Percentiles rank a stretch among this genome's conserved stretches.
These are phyloP conservation scores for Aureobasidium sp. DNA, from an alignment of 2,329 filamentous ascomycete species.

Conservation along the genomic window DNA sequence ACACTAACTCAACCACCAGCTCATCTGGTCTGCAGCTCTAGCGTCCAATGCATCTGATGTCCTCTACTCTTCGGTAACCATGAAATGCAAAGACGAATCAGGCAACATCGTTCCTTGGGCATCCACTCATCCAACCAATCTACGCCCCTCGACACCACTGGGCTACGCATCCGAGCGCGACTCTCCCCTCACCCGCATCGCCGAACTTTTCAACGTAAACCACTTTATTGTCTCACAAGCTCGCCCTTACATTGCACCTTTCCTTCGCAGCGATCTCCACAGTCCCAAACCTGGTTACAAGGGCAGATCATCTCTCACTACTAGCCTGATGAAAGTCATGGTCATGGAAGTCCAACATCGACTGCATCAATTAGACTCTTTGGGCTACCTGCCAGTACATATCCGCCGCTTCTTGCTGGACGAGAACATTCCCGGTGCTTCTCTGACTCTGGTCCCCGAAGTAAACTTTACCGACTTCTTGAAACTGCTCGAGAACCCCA, in stretches of 20 bases:
- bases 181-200: conserved; percentile 61
- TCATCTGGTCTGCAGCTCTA: conserved; percentile 73
- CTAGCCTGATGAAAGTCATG: conserved; percentile 39
- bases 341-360: conserved; percentile 73
- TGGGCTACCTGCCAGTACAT: conserved; percentile 61
- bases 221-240: conserved; percentile 94
- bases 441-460: conserved; percentile 74
- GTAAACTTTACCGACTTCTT: conserved; percentile 65
- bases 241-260: conserved; percentile 79
- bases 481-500: conserved; percentile 74
- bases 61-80: conserved; percentile 56
- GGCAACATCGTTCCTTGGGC: conserved; percentile 69
- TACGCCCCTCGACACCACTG: conserved; percentile 60
- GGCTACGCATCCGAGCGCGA: conserved; percentile 57
- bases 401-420: conserved; percentile 73
- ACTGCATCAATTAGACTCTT: conserved; percentile 68
- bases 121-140: conserved; percentile 50
- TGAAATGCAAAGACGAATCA: conserved; percentile 70
- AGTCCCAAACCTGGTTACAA: conserved; percentile 55
- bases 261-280: conserved; percentile 73
- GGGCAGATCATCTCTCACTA: conserved; percentile 50
- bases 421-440: conserved; percentile 50
- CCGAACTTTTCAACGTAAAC: conserved; percentile 84
- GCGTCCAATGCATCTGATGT: conserved; percentile 63
- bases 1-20: conserved; percentile 33